Base-by-base conservation (phyloP, 768 basidiomycete species). In the Boletellus ananas region DNA sequence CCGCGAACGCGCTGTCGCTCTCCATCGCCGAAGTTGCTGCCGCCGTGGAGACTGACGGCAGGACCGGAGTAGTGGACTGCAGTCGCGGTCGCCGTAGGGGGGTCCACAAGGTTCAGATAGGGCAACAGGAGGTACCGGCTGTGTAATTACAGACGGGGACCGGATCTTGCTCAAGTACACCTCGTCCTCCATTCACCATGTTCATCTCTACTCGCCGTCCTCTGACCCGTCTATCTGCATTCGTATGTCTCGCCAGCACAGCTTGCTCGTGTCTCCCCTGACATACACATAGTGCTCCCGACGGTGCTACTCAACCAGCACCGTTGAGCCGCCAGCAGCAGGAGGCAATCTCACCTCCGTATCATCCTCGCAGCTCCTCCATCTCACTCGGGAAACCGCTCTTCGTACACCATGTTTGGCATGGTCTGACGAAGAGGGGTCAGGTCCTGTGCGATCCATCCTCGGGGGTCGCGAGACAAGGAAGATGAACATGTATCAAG, bases 401-500 rank as follows among this genome's bases (percentile, higher is more conserved):
- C 68, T 94, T 10, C 83, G 81, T 38, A 85, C 89, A 0, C 83
- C 85, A 3, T 89, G 83, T 8, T 65, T 94, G 42, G 61, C 57
- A n/a, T 94, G 88, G 86, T 64, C 72, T 11, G 86, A 90, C 50
- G 83, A 82, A 33, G 80, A 79, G 44, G 33, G 34, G 14, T 67
- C 70, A 16, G 70, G 66, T 6, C 67, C 76, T 12, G 55, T 74
- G 42, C 70, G 67, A 37, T 70, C 71, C 33, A 75, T 81, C 34
- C 70, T 85, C 13, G 88, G 81, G 17, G 90, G 89, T 14, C 79
- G 89, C 44, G 88, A 92, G 69, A 94, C 91, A 18, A 81, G 91
- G 57, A 93, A 94, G 73, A 95, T 95, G 92, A 97, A 97, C 64
- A 74, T 86, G 57, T 96, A 93, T 68, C 94, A 96, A 65, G 90